Evolutionary conservation across 2,329 filamentous ascomycete species (phyloP), one percentile per base, ranked within the genome.

Genomic region (Setomelanomma holmii): DNA sequence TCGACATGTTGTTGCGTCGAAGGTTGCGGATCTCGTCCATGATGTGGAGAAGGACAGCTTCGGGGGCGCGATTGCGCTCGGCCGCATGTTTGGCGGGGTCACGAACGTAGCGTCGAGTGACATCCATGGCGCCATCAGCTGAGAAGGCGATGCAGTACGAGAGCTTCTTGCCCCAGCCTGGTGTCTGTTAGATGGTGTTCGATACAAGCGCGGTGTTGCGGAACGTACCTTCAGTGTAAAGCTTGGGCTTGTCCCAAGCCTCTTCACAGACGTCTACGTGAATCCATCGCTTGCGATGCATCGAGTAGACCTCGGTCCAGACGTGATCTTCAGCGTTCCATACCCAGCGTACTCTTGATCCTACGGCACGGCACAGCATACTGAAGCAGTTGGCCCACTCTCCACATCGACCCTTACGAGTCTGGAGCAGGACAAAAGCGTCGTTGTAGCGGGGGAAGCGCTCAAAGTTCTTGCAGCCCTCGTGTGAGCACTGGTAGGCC

Each of bases 381-480:
- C 89, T 93, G 79, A 99, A 99, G 82, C 93, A 97, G 78, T 97
- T 98, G 61, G 91, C 92, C 92, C 95, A 98, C 79, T 99, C 95
- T 56, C 95, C 95, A 55, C 89, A 89, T 63, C 95, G 88, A 30
- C 95, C 95, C 63, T 89, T 85, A 63, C 90, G 83, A 22, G 91
- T 96, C 74, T 97, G 89, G 38, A 99, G 79, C 55, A 98, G 78
- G 44, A 92, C 88, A 87, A 96, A 98, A 21, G 96, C 93, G 72
- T 99, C 93, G 53, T 91, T 93, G 74, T 96, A 98, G 55, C 95
- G 86, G 34, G 95, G 93, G 64, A 97, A 99, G 58, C 93, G 86
- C 75, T 97, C 93, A 69, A 88, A 91, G 22, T 86, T 84, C 41
- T 87, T 84, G 75, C 93, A 99, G 40, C 82, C 81, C 1, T 84